Evolutionary conservation across 257 asterid species (phyloP).

Genomic region (Mitragyna speciosa): DNA sequence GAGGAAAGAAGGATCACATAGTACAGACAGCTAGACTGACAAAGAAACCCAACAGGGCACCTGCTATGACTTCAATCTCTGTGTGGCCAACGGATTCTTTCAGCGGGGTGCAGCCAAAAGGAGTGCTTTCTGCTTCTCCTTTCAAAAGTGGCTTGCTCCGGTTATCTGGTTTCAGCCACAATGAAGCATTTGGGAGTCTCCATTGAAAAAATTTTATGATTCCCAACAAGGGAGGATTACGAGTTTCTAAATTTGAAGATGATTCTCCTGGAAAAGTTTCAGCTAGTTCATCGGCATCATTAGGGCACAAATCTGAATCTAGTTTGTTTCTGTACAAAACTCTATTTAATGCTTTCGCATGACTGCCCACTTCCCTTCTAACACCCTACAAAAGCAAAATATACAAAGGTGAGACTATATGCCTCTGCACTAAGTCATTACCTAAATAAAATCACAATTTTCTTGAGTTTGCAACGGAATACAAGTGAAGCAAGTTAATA

Average conservation of each 20-base stretch:
- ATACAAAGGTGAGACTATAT: background rate
- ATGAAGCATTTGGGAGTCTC: conserved; percentile 30
- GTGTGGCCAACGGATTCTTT: conserved; percentile 95
- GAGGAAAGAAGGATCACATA: background rate
- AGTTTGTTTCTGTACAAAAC: conserved; percentile 36
- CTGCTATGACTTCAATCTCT: conserved; percentile 76
- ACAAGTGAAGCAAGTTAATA: background rate
- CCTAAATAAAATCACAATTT: too few species aligned
- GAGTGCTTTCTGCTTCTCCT: conserved; percentile 27
- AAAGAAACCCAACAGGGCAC: conserved; percentile 81
- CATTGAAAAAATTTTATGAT: conserved; percentile 31
- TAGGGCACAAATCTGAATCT: conserved; percentile 31
- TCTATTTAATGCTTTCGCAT: conserved; percentile 68
- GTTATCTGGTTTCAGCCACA: conserved; percentile 44
- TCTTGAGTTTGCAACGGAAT: background rate
- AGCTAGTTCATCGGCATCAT: conserved; percentile 27
- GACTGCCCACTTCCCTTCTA: conserved; percentile 89
- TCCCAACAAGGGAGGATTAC: conserved; percentile 29
- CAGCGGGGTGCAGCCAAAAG: conserved; percentile 25
- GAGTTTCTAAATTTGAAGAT: conserved; percentile 29
- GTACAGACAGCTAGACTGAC: conserved; percentile 56
- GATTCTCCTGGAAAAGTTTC: conserved; percentile 38
- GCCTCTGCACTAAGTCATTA: background rate
- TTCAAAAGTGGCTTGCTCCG: conserved; percentile 13
- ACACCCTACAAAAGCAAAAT: conserved; percentile 65